Conservation (phyloP, 331 rosid genomes). For the Arachis monticola region DNA sequence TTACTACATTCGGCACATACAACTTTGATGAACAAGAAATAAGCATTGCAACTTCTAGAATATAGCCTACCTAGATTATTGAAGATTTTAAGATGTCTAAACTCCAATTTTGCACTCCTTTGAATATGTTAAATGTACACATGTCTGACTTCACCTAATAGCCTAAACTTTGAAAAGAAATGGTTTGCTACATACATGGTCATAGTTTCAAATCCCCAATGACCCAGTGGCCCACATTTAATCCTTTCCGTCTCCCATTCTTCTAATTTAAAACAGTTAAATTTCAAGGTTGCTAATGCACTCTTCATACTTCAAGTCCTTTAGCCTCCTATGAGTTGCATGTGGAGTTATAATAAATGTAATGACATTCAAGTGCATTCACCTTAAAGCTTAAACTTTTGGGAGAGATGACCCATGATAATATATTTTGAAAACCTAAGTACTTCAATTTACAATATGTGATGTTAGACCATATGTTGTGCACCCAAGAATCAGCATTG, state of each 20-base stretch:
- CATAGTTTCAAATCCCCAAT: background rate
- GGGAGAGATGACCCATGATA: background rate
- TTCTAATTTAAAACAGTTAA: too few species aligned
- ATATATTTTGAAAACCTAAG: background rate
- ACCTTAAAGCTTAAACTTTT: background rate
- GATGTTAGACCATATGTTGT: background rate
- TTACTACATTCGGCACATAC: constrained; percentile 27
- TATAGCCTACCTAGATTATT: constrained; percentile 16
- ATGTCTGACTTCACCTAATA: background rate
- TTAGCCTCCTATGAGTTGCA: background rate
- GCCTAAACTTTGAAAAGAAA: background rate
- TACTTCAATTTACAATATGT: constrained; percentile 14
- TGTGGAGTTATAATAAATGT: background rate
- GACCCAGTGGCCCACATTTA: background rate
- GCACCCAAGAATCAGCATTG: background rate
- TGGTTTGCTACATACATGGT: background rate
- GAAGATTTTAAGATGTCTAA: constrained; percentile 16
- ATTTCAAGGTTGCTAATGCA: too few species aligned
- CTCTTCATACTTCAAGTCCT: background rate
- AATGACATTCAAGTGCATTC: background rate
- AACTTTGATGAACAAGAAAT: constrained; percentile 13
- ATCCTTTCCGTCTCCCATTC: background rate
- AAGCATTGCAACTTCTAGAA: constrained; percentile 17
- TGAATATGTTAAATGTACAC: constrained; percentile 8
- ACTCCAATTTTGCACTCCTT: constrained; percentile 13